Evolutionary conservation across 768 basidiomycete genomes (phyloP).

Genomic region (Podaxis carcinomalis): DNA sequence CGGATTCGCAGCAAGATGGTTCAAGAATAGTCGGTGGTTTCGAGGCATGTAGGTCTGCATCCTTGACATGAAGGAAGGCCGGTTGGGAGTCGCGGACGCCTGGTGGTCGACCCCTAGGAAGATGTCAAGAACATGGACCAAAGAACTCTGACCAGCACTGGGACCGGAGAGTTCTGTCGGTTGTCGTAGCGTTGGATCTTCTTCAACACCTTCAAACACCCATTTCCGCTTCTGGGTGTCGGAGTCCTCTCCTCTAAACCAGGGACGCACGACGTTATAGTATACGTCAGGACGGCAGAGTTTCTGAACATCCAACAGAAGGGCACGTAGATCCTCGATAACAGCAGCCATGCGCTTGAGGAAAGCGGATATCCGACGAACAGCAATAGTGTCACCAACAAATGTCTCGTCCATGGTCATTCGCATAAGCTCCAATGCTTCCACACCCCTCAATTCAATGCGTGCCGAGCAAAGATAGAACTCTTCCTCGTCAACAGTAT

Average conservation of each 20-base stretch:
- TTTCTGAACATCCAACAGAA: conserved; percentile 66
- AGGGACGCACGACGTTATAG: conserved; percentile 73
- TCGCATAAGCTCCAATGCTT: conserved; percentile 83
- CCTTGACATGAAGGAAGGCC: conserved; percentile 55
- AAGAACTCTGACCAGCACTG: conserved; percentile 79
- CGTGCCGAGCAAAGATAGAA: conserved; percentile 90
- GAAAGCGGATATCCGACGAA: conserved; percentile 62
- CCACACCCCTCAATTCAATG: conserved; percentile 86
- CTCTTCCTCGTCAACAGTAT: conserved; percentile 77
- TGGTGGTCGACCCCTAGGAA: conserved; percentile 69
- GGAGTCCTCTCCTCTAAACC: conserved; percentile 77
- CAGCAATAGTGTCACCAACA: conserved; percentile 65
- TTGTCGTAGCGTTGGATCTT: conserved; percentile 32
- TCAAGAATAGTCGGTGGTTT: conserved; percentile 72
- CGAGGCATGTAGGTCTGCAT: conserved; percentile 87
- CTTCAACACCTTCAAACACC: conserved; percentile 45
- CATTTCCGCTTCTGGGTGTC: conserved; percentile 39
- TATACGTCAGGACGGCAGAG: conserved; percentile 76
- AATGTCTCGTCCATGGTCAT: conserved; percentile 89
- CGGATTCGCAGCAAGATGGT: conserved; percentile 57
- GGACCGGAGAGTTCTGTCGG: conserved; percentile 72
- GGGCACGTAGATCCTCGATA: conserved; percentile 60
- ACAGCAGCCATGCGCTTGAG: conserved; percentile 59
- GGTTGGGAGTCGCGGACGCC: conserved; percentile 19
- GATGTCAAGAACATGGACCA: conserved; percentile 73